Conservation (phyloP, 1,284 basidiomycete genomes). For the Melampsora americana region DNA sequence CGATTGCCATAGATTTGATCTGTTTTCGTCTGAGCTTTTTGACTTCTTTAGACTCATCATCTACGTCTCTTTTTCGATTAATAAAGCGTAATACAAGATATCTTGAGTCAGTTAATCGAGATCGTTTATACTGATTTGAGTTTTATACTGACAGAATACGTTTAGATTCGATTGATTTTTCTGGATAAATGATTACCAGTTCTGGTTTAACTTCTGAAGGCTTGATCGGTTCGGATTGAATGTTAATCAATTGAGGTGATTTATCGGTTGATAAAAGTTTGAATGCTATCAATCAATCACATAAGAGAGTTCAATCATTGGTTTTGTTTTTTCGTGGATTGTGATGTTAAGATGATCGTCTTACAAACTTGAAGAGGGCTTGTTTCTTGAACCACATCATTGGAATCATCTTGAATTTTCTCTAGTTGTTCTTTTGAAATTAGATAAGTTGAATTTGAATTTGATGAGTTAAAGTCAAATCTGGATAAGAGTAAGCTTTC, state of each 20-base stretch:
- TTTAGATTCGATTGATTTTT: slow-evolving; percentile 1
- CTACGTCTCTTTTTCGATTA: background rate
- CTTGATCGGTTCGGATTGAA: background rate
- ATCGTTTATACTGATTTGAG: too few species aligned
- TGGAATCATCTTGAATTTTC: too few species aligned
- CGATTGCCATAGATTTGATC: background rate
- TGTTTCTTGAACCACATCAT: too few species aligned
- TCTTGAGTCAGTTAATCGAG: too few species aligned
- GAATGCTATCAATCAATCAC: background rate
- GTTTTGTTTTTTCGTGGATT: too few species aligned
- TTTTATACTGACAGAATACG: background rate
- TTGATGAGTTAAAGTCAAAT: background rate
- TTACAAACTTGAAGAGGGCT: background rate
- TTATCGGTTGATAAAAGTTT: slow-evolving; percentile 1
- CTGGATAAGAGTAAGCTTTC: background rate
- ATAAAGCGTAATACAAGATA: too few species aligned
- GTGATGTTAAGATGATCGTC: background rate
- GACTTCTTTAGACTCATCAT: background rate
- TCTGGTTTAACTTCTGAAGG: background rate
- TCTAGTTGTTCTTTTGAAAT: background rate
- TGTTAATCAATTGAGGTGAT: background rate
- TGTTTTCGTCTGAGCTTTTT: background rate
- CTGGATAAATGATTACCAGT: background rate
- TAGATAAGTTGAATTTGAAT: background rate
- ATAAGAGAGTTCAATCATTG: background rate